Percentiles rank a stretch among this genome's conserved stretches.
phyloP scores from a whole-genome alignment of 2,329 filamentous ascomycete species.

The Macrophomina tecta region DNA sequence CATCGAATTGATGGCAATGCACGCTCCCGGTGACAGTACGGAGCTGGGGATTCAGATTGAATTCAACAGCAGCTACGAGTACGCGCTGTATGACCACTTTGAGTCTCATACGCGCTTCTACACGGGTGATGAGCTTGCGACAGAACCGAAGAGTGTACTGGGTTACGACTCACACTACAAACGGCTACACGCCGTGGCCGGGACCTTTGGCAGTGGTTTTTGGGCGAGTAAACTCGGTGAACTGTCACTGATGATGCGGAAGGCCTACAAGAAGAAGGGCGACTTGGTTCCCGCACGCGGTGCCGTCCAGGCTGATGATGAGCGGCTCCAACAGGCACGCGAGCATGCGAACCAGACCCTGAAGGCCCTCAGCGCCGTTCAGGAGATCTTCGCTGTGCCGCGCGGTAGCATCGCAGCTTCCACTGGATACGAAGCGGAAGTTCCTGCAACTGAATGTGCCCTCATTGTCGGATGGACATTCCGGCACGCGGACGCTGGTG shows the following conservation, averaged over 20 bases:
- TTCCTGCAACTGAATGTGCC: conserved; percentile 34
- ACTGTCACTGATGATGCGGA: conserved; percentile 29
- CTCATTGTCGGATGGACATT: conserved; percentile 49
- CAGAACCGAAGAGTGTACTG: conserved; percentile 36
- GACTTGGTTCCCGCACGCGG: conserved; percentile 22
- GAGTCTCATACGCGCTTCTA: conserved; percentile 44
- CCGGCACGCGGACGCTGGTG: conserved; percentile 38
- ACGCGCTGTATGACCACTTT: conserved; percentile 39
- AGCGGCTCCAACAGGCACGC: conserved; percentile 28
- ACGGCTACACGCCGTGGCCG: conserved; percentile 38
- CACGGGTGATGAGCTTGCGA: conserved; percentile 38
- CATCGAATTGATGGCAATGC: conserved; percentile 48
- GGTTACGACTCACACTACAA: conserved; percentile 36
- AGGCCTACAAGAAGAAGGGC: conserved; percentile 24
- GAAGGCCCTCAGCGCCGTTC: conserved; percentile 47
- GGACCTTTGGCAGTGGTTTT: conserved; percentile 50
- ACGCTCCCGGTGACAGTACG: conserved; percentile 39
- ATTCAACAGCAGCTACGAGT: conserved; percentile 42
- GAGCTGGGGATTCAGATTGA: conserved; percentile 42
- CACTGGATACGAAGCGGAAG: background rate
- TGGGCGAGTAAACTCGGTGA: conserved; percentile 42
- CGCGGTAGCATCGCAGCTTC: conserved; percentile 34
- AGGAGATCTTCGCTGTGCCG: conserved; percentile 48
- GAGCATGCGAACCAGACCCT: conserved; percentile 41
- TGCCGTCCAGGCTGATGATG: conserved; percentile 27